Percentiles rank a stretch among this genome's conserved stretches.
phyloP scores from a whole-genome alignment of 345 rosid genomes.

The Ceriops zippeliana region DNA sequence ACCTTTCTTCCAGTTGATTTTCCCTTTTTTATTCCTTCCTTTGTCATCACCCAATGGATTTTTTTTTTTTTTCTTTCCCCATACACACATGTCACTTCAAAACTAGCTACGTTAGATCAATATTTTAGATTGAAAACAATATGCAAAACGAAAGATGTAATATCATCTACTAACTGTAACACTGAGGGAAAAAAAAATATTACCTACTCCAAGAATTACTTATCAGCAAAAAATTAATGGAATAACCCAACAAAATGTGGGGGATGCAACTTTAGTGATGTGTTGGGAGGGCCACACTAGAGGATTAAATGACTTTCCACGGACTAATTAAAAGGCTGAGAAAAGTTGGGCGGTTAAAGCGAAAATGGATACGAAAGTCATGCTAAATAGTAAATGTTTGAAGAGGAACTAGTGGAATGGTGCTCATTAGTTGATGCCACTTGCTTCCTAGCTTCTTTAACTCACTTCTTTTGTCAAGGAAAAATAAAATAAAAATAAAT shows the following conservation, averaged over 20 bases:
- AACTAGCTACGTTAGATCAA: neutral
- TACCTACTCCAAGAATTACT: too few relatives aligned
- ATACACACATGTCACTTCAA: neutral
- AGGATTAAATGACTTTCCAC: neutral
- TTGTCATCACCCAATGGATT: constrained; percentile 11
- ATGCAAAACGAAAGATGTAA: neutral
- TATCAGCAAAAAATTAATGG: neutral
- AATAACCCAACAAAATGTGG: neutral
- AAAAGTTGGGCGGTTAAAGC: neutral
- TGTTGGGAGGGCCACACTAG: neutral
- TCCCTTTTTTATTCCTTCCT: constrained; percentile 9
- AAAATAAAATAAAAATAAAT: too few relatives aligned
- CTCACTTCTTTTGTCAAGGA: too few relatives aligned
- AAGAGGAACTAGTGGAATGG: neutral
- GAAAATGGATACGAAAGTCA: too few relatives aligned
- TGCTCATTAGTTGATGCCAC: neutral
- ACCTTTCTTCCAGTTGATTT: neutral
- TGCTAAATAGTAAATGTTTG: neutral
- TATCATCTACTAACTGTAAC: neutral
- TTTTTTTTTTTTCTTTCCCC: neutral
- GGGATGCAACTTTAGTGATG: neutral
- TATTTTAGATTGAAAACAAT: neutral
- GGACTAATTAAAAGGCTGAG: neutral
- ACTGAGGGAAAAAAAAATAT: neutral
- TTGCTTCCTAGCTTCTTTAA: too few relatives aligned